Base-by-base conservation (phyloP, 2,329 filamentous ascomycete genomes). In the Chaetomium sp. region DNA sequence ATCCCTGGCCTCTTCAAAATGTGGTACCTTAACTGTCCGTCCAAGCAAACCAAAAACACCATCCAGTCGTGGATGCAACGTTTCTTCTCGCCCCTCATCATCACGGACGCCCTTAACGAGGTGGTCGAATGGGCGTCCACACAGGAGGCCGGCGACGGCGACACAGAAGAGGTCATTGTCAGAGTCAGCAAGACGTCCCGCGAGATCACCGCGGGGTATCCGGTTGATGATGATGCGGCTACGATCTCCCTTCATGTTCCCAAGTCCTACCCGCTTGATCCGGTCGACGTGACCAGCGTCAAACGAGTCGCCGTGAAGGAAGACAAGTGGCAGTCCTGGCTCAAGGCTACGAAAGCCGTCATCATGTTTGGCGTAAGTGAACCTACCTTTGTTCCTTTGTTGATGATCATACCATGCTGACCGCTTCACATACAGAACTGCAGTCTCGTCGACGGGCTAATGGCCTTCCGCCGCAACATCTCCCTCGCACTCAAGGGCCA, bases 271-370 rank as follows among this genome's bases (percentile, higher is more conserved):
- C 94, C 94, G 0, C 81, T 99, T 7, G 85, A 90, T 32, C 79
- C 82, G 1, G 89, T 95, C 1, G 77, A 81, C 7, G 91, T 97
- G 0, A 77, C 84, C 3, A 86, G 90, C 7, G 75, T 91, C 19
- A 89, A 87, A 64, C 86, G 92, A 10, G 90, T 97, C 1, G 90
- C 89, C 0, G 89, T 96, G 33, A 87, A 85, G 57, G 91, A 97
- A 67, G 86, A 86, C 70, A 95, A 94, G 68, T 99, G 94, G 92
- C 86, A 90, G 70, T 87, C 80, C 59, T 96, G 92, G 91, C 79
- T 96, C 59, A 80, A 89, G 66, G 90, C 86, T 6, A 92, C 89
- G 3, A 89, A 96, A 64, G 91, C 90, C 4, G 90, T 94, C 45
- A 96, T 99, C 65, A 92, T 89, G 43, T 95, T 97, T 67, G 89